Conservation (phyloP, 2,329 filamentous ascomycete species). For the Cladosporium colombiae region DNA sequence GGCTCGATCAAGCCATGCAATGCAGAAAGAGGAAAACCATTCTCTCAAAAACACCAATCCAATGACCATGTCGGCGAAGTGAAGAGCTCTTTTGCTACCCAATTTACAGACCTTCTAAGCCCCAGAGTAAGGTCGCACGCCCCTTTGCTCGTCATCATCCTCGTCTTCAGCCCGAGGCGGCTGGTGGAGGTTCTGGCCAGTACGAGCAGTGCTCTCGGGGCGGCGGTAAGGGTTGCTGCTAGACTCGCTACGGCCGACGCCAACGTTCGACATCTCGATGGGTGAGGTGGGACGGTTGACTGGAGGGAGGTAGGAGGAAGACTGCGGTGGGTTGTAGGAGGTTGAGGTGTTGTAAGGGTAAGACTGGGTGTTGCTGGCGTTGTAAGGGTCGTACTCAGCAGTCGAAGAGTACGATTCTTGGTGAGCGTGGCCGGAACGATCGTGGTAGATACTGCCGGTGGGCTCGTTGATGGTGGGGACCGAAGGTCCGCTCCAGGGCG, state of each 20-base stretch:
- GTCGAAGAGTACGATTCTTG: slow-evolving; percentile 5
- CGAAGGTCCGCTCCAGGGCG: slow-evolving; percentile 23
- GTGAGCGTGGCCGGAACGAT: neutral
- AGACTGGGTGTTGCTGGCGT: neutral
- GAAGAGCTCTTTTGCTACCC: neutral
- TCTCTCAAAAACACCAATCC: neutral
- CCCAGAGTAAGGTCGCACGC: slow-evolving; percentile 27
- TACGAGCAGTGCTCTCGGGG: slow-evolving; percentile 13
- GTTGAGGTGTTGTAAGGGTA: neutral
- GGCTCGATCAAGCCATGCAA: slow-evolving; percentile 10
- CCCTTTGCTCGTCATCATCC: slow-evolving; percentile 26
- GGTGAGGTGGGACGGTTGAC: slow-evolving; percentile 10
- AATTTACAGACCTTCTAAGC: slow-evolving; percentile 19
- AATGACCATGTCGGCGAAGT: neutral
- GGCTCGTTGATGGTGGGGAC: slow-evolving; percentile 37
- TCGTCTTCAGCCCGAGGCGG: slow-evolving; percentile 22
- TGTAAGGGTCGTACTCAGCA: neutral
- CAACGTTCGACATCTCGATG: slow-evolving; percentile 29
- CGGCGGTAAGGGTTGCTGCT: slow-evolving; percentile 30
- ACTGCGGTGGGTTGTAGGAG: slow-evolving; percentile 19
- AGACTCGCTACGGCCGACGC: slow-evolving; percentile 21
- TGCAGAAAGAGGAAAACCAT: neutral
- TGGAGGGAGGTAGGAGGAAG: slow-evolving; percentile 20
- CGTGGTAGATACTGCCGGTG: slow-evolving; percentile 8
- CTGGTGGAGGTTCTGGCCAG: neutral